Evolutionary conservation across 202 grass and related monocot genomes (phyloP), one percentile per base, ranked within the genome.

Genomic region (Setaria italica): DNA sequence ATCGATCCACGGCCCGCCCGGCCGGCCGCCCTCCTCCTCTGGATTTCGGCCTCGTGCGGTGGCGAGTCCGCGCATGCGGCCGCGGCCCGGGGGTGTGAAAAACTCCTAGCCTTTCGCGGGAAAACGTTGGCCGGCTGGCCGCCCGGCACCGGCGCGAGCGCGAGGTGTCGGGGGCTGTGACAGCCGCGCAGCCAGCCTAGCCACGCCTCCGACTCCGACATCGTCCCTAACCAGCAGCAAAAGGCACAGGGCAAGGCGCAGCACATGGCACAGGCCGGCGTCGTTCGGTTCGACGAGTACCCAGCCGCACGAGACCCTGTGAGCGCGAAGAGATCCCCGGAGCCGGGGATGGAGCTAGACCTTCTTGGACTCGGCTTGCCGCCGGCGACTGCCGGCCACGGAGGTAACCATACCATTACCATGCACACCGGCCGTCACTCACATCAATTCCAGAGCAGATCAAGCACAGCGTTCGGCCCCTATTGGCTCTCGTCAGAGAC

Each of bases 331-430:
- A 15, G 46, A 47, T 25, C 46, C 11, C 69, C 62, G 32, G 8
- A 3, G 42, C 63, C 63, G 63, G 32, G 63, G 32, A 87, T 67
- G 85, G 86, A 79, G 46, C 62, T 73, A 35, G 80, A 79, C 67
- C 72, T 88, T 11, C 35, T 84, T 35, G 87, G 81, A 14, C 70
- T 74, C 9, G 57, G 49, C 29, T 79, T 69, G 74, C 67, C 29
- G 67, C 67, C 58, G 75, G 32, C 55, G n/a, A 48, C 72, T 0
- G 16, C 3, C 19, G 50, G 32, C 3, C 17, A 7, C 51, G 51
- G 17, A 57, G 51, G 51, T 43, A 12, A 10, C 14, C 12, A 21
- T 62, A 29, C 56, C 56, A 21, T 19, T 5, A 1, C 4, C 53
- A 56, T 19, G 53, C 53, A 56, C 53, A 56, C 53, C 17, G 15